Base-by-base conservation (phyloP, 129 eudicot genomes). In the Pseudognaphalium luteoalbum region DNA sequence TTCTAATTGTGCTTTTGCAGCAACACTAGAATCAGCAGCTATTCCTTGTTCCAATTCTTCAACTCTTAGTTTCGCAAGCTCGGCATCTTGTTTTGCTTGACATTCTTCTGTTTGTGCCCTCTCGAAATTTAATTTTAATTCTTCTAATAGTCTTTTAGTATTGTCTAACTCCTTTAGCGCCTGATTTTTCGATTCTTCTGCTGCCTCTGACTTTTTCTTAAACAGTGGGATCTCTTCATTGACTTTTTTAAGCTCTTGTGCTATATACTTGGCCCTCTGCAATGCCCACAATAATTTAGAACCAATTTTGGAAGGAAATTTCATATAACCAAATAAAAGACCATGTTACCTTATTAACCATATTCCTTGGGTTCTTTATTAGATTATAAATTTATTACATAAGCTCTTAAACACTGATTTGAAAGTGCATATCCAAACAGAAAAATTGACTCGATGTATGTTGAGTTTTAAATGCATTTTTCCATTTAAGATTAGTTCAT, bases 1-100 rank as follows among this genome's bases (percentile, higher is more conserved):
- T 76, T 92, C 98, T 30, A 90, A 78, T 80, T 92, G 98, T 1
- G 87, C 86, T 89, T 85, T 89, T 71, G 96, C 94, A 2, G 94
- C 94, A 66, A 86, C 80, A 66, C 96, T 88, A 19, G 92, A 83
- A 50, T 90, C 95, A 14, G 88, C 86, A 2, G 90, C 90, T 66
- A 93, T 83, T n/a, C 98, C 98, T 82, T 90, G 90, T 80, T 88
- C 92, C 85, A 93, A 65, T 73, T 93, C 98, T 85, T 86, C 92
- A 16, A 86, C 85, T 66, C 96, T 71, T 52, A 93, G 89, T 71
- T 74, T 82, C 21, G 96, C 98, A 17, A 93, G 96, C 57, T 88
- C 98, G 2, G 91, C 84, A 77, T 93, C 96, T 68, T 93, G 95
- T 76, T 85, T 86, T 12, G 98, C 98, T 83, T 93, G 96, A 17